phyloP scores from a whole-genome alignment of 768 basidiomycete genomes.

The Tylopilus sp. region DNA sequence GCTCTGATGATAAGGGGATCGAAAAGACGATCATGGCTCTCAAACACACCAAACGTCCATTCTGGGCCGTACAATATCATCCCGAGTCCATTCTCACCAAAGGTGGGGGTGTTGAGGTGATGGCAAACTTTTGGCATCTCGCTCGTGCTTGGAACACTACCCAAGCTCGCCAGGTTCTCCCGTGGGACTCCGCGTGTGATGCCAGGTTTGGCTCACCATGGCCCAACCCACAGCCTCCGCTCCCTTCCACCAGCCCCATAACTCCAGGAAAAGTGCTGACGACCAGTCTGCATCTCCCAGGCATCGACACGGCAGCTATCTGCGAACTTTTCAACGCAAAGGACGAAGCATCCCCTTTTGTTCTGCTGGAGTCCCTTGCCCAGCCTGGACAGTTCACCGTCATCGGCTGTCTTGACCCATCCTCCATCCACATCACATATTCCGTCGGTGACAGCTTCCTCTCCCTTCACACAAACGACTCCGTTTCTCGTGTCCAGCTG shows the following conservation, averaged over 20 bases:
- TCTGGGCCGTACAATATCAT: conserved; percentile 90
- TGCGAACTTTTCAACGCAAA: conserved; percentile 62
- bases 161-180: conserved; percentile 33
- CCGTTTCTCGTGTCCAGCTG: conserved; percentile 39
- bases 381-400: conserved; percentile 73
- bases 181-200: conserved; percentile 41
- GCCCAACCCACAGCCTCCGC: conserved; percentile 43
- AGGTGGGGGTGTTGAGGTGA: conserved; percentile 62
- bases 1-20: conserved; percentile 63
- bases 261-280: conserved; percentile 34
- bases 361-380: conserved; percentile 73
- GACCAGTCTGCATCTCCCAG: conserved; percentile 39
- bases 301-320: conserved; percentile 41
- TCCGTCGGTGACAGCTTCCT: conserved; percentile 48
- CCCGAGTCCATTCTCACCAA: conserved; percentile 79
- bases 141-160: conserved; percentile 54
- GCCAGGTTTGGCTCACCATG: conserved; percentile 49
- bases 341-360: conserved; percentile 60
- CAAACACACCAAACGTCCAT: conserved; percentile 60
- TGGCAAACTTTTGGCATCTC: conserved; percentile 72
- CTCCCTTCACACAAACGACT: conserved; percentile 38
- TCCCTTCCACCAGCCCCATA: conserved; percentile 16
- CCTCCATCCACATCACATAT: conserved; percentile 58
- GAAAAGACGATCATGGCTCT: conserved; percentile 73
- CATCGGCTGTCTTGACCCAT: conserved; percentile 54